Conservation (phyloP, 2,329 filamentous ascomycete genomes). For the Cladosporium austrohemisphaericum region DNA sequence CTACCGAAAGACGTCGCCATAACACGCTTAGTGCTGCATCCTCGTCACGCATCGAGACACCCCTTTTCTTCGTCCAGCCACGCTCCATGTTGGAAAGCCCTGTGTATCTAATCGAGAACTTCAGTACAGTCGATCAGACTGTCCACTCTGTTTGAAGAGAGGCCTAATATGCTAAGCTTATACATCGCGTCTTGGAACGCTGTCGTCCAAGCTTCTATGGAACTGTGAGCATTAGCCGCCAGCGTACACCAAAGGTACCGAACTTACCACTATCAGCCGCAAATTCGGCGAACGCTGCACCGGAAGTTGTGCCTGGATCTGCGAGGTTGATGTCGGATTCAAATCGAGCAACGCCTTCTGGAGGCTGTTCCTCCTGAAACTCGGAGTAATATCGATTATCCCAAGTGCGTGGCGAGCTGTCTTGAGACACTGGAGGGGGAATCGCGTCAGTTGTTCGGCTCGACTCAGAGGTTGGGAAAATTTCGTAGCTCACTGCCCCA, state of each 20-base stretch:
- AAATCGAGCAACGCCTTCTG: slow-evolving; percentile 27
- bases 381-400: slow-evolving; percentile 48
- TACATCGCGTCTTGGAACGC: slow-evolving; percentile 20
- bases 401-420: slow-evolving; percentile 38
- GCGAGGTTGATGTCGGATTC: slow-evolving; percentile 30
- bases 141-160: slow-evolving; percentile 14
- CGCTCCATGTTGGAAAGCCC: too few relatives aligned
- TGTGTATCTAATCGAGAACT: too few relatives aligned
- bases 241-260: slow-evolving; percentile 13
- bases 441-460: background rate
- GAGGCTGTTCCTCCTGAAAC: slow-evolving; percentile 24
- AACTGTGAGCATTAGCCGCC: slow-evolving; percentile 13
- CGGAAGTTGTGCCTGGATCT: slow-evolving; percentile 22
- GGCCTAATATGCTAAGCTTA: slow-evolving; percentile 22
- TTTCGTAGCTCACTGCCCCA: slow-evolving; percentile 25
- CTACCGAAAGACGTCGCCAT: too few relatives aligned
- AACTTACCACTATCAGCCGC: slow-evolving; percentile 31
- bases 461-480: background rate
- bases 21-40: too few relatives aligned
- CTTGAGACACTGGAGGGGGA: background rate
- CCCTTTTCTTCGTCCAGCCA: too few relatives aligned
- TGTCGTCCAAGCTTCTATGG: slow-evolving; percentile 14
- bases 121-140: slow-evolving; percentile 22
- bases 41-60: too few relatives aligned
- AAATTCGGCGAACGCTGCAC: slow-evolving; percentile 33